phyloP scores from a whole-genome alignment of 2,329 filamentous ascomycete genomes.

The Daldinia sp. region DNA sequence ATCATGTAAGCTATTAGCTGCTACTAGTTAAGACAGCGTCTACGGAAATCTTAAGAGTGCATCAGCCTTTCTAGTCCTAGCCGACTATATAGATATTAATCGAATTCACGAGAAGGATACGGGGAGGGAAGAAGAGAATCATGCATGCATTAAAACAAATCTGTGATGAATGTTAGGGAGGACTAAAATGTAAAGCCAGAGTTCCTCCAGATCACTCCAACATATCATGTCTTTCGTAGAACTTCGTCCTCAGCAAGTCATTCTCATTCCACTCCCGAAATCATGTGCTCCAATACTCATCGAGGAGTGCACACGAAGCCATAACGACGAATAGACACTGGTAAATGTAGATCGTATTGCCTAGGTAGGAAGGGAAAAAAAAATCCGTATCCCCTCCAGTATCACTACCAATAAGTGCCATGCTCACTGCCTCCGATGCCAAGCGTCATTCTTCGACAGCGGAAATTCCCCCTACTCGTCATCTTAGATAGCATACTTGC shows the following conservation, averaged over 20 bases:
- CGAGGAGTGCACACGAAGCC: constrained; percentile 32
- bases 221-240: constrained; percentile 36
- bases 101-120: neutral
- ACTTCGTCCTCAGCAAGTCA: constrained; percentile 38
- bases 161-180: constrained; percentile 20
- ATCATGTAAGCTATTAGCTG: neutral
- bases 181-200: constrained; percentile 27
- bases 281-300: constrained; percentile 34
- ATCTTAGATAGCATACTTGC: constrained; percentile 92
- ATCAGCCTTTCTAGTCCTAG: neutral
- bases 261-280: constrained; percentile 30
- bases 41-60: neutral
- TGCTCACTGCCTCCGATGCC: constrained; percentile 26
- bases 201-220: constrained; percentile 28
- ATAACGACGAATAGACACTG: constrained; percentile 42
- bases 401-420: constrained; percentile 35
- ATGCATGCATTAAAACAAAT: constrained; percentile 31
- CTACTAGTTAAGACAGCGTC: neutral
- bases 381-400: constrained; percentile 32
- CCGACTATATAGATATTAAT: neutral
- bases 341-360: constrained; percentile 42
- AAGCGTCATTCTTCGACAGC: constrained; percentile 14
- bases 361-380: constrained; percentile 36
- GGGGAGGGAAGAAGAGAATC: constrained; percentile 1
- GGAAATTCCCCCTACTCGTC: constrained; percentile 2